Evolutionary conservation across 768 basidiomycete genomes (phyloP), one percentile per base, ranked within the genome.

Genomic region (Pleurotus pulmonarius): DNA sequence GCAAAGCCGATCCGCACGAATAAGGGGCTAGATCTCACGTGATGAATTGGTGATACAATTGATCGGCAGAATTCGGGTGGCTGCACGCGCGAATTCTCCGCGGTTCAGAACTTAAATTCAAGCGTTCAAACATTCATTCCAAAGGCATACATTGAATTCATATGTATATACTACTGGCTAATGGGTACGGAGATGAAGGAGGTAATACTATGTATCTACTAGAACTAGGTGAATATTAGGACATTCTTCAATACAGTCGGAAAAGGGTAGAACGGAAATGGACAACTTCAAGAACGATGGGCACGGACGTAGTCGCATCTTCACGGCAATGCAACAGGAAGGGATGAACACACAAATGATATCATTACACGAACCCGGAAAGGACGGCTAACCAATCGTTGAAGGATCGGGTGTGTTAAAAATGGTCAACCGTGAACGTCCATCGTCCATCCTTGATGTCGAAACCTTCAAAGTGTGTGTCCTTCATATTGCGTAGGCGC

Each of bases 341-440:
- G 44, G 46, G 46, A 55, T 18, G 44, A 34, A 56, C 1, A 41
- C 34, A 34, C 38, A 56, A 18, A 56, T 22, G 29, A 60, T 47
- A 54, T 44, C 38, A 49, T 46, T 48, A 26, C 25, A 59, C 43
- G 56, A 56, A 38, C 22, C 24, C 46, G 58, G 25, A 51, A 52
- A 59, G 51, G 37, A 25, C 46, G 24, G 54, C 13, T 20, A 46
- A 34, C 29, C 29, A 34, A 34, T 34, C 29, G 11, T 34, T 34
- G 29, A 34, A 11, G 29, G 9, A 34, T 8, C 29, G 29, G 29
- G 29, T 52, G n/a, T 25, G 57, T 80, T 71, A 92, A 77, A 98
- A 99, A 74, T 96, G 93, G 67, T 94, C 87, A 59, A 98, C 97
- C 26, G 79, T 85, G 73, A 99, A 98, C 49, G 85, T 88, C 96